A percentile compares a stretch with the other conserved stretches of the same genome.
These are phyloP conservation scores for Fusarium sp. DNA, from an alignment of 2,329 filamentous ascomycete species.

Conservation along the genomic window DNA sequence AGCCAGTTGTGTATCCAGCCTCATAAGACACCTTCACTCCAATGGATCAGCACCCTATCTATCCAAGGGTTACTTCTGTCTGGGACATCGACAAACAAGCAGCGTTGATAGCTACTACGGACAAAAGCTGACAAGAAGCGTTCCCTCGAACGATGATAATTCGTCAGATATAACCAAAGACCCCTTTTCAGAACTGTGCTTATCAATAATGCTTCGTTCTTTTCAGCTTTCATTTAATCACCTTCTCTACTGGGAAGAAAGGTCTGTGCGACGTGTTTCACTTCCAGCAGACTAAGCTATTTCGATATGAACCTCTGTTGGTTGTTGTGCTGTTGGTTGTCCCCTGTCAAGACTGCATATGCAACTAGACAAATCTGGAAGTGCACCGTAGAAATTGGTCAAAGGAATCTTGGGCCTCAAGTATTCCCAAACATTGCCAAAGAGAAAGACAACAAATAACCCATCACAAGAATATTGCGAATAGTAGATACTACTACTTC, in stretches of 20 bases:
- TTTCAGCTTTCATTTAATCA: neutral
- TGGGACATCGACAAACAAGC: rapidly evolving
- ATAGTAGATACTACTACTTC: neutral
- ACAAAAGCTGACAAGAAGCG: neutral
- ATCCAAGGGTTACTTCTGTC: rapidly evolving
- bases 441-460: rapidly evolving
- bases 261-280: neutral
- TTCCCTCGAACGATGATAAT: neutral
- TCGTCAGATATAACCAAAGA: rapidly evolving
- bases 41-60: too few relatives aligned
- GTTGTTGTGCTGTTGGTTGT: neutral
- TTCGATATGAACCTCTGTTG: neutral
- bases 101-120: rapidly evolving
- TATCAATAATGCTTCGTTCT: neutral
- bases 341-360: neutral
- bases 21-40: neutral
- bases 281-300: rapidly evolving
- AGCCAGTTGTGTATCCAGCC: rapidly evolving
- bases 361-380: neutral
- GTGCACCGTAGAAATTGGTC: neutral
- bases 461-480: rapidly evolving
- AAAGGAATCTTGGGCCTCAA: rapidly evolving
- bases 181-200: neutral
- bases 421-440: rapidly evolving
- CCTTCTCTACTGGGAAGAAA: neutral